These are phyloP conservation scores for Scutellaria barbata DNA, from an alignment of 257 asterid genomes.

Conservation along the genomic window DNA sequence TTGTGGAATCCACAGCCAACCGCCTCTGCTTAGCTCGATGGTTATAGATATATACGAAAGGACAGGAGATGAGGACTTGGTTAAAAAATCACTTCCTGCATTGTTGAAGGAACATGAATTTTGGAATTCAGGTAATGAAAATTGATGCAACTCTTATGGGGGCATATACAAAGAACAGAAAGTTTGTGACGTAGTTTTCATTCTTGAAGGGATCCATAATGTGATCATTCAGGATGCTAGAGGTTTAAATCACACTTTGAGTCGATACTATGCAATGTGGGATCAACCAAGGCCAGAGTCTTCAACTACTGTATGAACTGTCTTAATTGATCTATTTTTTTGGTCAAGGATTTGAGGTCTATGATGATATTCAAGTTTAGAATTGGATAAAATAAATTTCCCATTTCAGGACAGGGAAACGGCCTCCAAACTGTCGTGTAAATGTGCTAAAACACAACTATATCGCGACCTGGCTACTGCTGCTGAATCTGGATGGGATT, in stretches of 20 bases:
- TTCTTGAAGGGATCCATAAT: slow-evolving; percentile 67
- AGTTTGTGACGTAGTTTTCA: neutral
- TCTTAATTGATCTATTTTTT: neutral
- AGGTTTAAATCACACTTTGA: slow-evolving; percentile 64
- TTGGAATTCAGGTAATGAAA: slow-evolving; percentile 78
- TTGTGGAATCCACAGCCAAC: slow-evolving; percentile 63
- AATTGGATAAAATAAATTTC: neutral
- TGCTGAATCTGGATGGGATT: slow-evolving; percentile 99
- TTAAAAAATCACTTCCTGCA: slow-evolving; percentile 71
- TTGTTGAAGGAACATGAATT: slow-evolving; percentile 70
- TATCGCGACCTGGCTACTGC: slow-evolving; percentile 85
- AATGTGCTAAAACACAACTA: slow-evolving; percentile 52
- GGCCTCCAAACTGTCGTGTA: slow-evolving; percentile 65
- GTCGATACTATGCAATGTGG: slow-evolving; percentile 91
- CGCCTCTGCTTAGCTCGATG: slow-evolving; percentile 91
- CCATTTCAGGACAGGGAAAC: slow-evolving; percentile 65
- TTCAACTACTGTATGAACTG: slow-evolving; percentile 58
- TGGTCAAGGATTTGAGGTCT: neutral
- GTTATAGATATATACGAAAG: slow-evolving; percentile 60
- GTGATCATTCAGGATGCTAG: slow-evolving; percentile 65
- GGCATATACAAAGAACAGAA: neutral
- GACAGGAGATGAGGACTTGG: slow-evolving; percentile 61
- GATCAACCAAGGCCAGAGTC: slow-evolving; percentile 93
- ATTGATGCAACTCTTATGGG: neutral
- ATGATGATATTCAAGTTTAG: neutral